phyloP scores from a whole-genome alignment of 768 basidiomycete genomes.

The Dioszegia hungarica region DNA sequence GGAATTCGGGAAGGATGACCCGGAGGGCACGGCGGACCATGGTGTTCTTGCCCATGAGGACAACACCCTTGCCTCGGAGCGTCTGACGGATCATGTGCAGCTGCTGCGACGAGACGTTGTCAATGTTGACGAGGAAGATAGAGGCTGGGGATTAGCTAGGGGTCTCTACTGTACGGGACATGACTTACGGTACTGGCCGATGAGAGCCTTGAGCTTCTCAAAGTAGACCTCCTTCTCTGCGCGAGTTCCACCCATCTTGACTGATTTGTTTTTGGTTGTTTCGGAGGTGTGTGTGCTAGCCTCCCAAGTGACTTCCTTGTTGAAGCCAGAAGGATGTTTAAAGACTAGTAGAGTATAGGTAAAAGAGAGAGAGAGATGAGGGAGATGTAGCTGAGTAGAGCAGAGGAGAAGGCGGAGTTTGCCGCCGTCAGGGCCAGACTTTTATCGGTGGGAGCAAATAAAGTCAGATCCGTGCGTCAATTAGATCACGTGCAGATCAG shows the following conservation, averaged over 20 bases:
- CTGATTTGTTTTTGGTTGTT: slow-evolving; percentile 32
- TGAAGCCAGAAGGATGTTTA: slow-evolving; percentile 46
- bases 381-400: slow-evolving; percentile 3
- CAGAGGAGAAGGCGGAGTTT: slow-evolving; percentile 9
- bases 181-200: slow-evolving; percentile 77
- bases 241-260: slow-evolving; percentile 83
- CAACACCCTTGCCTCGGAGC: slow-evolving; percentile 92
- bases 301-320: slow-evolving; percentile 43
- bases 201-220: slow-evolving; percentile 84
- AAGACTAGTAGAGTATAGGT: slow-evolving; percentile 35
- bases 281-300: slow-evolving; percentile 20
- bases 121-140: slow-evolving; percentile 98
- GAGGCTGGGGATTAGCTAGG: slow-evolving; percentile 65
- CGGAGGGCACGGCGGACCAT: slow-evolving; percentile 99
- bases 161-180: not conserved
- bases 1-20: slow-evolving; percentile 78
- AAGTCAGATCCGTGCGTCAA: not conserved
- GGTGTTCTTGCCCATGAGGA: slow-evolving; percentile 99
- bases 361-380: slow-evolving; percentile 3
- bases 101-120: slow-evolving; percentile 99
- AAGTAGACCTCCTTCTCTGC: slow-evolving; percentile 90
- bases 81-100: slow-evolving; percentile 79
- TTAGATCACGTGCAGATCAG: not conserved
- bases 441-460: too few relatives aligned
- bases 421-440: slow-evolving; percentile 7